Evolutionary conservation across 2,329 filamentous ascomycete species (phyloP), one percentile per base, ranked within the genome.

Genomic region (Sporothrix variecibatus): DNA sequence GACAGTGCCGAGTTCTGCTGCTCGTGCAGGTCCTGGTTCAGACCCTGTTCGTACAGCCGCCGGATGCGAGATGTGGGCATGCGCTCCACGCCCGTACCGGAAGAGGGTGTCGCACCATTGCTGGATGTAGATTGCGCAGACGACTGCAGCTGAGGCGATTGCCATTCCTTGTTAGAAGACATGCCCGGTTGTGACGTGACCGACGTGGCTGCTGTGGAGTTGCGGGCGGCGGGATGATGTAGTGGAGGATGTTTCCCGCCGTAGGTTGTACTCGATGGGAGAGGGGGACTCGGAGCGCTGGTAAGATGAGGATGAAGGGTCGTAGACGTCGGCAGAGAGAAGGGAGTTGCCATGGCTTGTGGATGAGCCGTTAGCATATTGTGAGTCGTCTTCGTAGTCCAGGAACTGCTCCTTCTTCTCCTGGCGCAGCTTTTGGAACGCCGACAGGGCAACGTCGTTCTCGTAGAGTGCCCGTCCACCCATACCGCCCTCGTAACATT

Each of bases 161-260:
- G 85, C 78, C 81, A 83, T 51, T 90, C 88, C 76, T 87, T 89
- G 38, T 85, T 72, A 0, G 88, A 87, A 2, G 85, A 81, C 12
- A 72, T 17, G 0, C 87, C 81, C 20, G 84, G 84, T 75, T 95
- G 93, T 0, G 94, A 97, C n/a, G 91, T 90, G 70, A 97, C 86
- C 0, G 95, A 98, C 0, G 94, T 98, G 2, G 94, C 94, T 7
- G 94, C 93, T 0, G 95, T 97, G 0, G 95, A 98, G 73, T 90
- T 91, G 38, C 93, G 91, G 34, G 89, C 89, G 53, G 91, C 87
- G 0, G 0, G 89, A 91, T 0, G 94, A 96, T 7, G 91, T 92
- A 0, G 93, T 97, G 0, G 95, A 98, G 1, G 93, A 96, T 0
- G 94, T 97, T 77, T 94, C 94, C 34, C 95, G 88, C 77, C 95